Percentiles rank a stretch among this genome's conserved stretches.
Evolutionary conservation across 2,329 filamentous ascomycete genomes (phyloP).

Genomic region (Pestalotiopsis sp.): DNA sequence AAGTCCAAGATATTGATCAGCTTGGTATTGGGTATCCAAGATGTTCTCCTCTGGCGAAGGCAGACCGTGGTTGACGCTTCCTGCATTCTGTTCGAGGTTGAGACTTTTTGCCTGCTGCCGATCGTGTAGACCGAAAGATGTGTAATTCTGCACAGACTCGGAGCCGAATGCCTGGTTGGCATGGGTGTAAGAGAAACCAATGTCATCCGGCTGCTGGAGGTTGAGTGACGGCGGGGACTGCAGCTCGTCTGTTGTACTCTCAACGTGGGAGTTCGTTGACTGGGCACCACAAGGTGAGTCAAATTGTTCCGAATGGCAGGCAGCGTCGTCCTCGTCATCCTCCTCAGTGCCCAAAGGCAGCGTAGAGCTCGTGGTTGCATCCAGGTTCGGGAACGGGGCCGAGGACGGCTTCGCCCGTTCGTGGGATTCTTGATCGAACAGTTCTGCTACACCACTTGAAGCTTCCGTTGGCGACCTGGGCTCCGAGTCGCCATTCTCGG

Average conservation of each 20-base stretch:
- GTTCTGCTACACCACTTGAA: conserved; percentile 20
- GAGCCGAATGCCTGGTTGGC: conserved; percentile 17
- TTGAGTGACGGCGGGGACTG: conserved; percentile 28
- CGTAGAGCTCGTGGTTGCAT: conserved; percentile 22
- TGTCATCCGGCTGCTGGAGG: conserved; percentile 19
- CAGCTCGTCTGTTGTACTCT: conserved; percentile 20
- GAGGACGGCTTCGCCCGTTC: conserved; percentile 39
- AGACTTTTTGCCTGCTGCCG: conserved; percentile 6
- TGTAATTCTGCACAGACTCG: conserved; percentile 20
- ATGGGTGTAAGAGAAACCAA: conserved; percentile 20
- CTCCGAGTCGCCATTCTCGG: conserved; percentile 39
- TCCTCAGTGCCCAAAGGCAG: conserved; percentile 20
- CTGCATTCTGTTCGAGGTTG: conserved; percentile 7
- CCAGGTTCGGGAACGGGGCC: conserved; percentile 34
- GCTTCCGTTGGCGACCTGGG: conserved; percentile 28
- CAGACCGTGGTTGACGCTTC: conserved; percentile 17
- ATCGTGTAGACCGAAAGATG: conserved; percentile 18
- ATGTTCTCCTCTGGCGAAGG: conserved; percentile 26
- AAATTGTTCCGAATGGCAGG: conserved; percentile 16
- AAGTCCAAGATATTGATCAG: conserved; percentile 23
- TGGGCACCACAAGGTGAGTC: conserved; percentile 18
- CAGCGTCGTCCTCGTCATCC: conserved; percentile 19
- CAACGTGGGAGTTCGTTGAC: conserved; percentile 15
- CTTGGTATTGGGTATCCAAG: conserved; percentile 19
- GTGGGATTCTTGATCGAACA: conserved; percentile 30